These are phyloP conservation scores for Microstegium vimineum DNA, from an alignment of 176 grass and related monocot genomes.

Conservation along the genomic window DNA sequence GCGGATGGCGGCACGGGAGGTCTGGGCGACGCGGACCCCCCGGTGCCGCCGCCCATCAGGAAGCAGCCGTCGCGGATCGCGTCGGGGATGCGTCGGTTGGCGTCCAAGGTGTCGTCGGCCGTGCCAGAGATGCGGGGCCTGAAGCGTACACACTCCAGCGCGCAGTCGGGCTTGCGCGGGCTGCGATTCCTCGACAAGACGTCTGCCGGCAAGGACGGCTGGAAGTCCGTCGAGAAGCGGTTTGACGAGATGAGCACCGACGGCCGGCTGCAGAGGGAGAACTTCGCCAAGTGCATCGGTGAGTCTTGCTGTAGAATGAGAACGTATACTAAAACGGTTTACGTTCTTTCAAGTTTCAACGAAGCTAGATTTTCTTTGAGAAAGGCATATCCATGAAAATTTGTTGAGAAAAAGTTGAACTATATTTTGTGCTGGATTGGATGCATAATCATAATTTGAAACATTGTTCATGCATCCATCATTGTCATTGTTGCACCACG, in stretches of 20 bases:
- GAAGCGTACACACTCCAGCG: constrained; percentile 43
- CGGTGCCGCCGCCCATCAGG: background rate
- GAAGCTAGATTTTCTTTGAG: background rate
- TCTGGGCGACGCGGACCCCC: background rate
- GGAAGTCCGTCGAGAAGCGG: constrained; percentile 76
- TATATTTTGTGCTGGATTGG: background rate
- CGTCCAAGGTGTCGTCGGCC: constrained; percentile 39
- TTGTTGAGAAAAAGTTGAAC: background rate
- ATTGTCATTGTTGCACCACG: background rate
- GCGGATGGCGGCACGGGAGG: background rate
- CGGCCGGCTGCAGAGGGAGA: constrained; percentile 53
- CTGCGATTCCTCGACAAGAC: constrained; percentile 78
- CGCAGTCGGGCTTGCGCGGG: constrained; percentile 45
- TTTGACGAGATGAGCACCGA: constrained; percentile 60
- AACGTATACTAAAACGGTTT: background rate
- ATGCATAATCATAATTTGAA: background rate
- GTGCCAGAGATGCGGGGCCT: constrained; percentile 44
- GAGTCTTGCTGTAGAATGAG: background rate
- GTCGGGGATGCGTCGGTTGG: constrained; percentile 36
- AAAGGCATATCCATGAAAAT: background rate
- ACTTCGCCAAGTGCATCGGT: constrained; percentile 88
- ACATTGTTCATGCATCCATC: background rate
- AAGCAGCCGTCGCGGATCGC: constrained; percentile 56
- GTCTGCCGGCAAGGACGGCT: constrained; percentile 55
- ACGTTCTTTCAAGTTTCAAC: background rate